Conservation (phyloP, 1,139 yeast species). For the Suhomyces wounanorum region DNA sequence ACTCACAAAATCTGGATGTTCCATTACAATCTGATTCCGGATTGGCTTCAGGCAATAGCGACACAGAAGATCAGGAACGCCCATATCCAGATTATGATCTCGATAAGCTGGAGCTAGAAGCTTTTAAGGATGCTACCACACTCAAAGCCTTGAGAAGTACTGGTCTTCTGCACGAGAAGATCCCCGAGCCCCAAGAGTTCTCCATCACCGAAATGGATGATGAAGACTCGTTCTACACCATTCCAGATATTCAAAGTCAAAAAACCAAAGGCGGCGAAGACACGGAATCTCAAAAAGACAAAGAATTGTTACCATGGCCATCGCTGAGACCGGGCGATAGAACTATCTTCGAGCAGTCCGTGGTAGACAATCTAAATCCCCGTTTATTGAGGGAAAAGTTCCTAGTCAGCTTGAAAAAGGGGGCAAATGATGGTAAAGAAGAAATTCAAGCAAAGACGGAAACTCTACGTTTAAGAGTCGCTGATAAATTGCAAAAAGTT, state of each 20-base stretch:
- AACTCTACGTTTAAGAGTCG: slow-evolving; percentile 32
- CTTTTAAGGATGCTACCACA: neutral
- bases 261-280: neutral
- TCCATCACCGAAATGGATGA: slow-evolving; percentile 4
- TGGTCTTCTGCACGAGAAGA: neutral
- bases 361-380: slow-evolving; percentile 36
- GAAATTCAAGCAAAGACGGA: slow-evolving; percentile 15
- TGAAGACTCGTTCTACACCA: slow-evolving; percentile 14
- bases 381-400: slow-evolving; percentile 25
- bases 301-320: neutral
- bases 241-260: slow-evolving; percentile 2
- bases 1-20: neutral
- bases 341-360: slow-evolving; percentile 39
- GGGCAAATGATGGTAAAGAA: slow-evolving; percentile 13
- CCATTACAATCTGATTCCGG: neutral
- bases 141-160: neutral
- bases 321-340: neutral
- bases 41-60: neutral
- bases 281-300: neutral
- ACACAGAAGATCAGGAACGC: neutral
- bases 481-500: slow-evolving; percentile 39
- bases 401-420: slow-evolving; percentile 21
- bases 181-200: slow-evolving; percentile 3
- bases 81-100: neutral
- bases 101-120: neutral